Evolutionary conservation across 1,284 basidiomycete genomes (phyloP).

Genomic region (Cutaneotrichosporon spelunceum): DNA sequence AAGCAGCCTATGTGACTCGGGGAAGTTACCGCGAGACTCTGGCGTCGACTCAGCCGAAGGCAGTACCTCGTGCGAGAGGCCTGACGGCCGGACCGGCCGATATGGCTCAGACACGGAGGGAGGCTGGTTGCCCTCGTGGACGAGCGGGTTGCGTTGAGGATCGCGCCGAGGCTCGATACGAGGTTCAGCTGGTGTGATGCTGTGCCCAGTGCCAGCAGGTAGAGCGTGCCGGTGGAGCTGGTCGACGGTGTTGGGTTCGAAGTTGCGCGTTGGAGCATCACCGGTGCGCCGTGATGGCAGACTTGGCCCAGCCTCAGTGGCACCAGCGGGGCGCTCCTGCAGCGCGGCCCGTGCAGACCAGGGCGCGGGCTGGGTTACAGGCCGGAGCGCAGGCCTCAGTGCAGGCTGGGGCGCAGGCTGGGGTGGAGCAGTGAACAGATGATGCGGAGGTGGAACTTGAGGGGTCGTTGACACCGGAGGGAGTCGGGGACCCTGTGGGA

Average conservation of each 20-base stretch:
- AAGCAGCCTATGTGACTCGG: not conserved
- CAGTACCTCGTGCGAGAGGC: slow-evolving; percentile 2
- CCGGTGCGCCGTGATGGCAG: not conserved
- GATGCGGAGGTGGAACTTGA: not conserved
- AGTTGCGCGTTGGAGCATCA: not conserved
- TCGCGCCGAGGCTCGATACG: not conserved
- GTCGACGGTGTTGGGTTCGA: not conserved
- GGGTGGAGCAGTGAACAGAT: not conserved
- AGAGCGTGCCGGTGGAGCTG: not conserved
- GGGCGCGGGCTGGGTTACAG: not conserved
- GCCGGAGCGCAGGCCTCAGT: no score
- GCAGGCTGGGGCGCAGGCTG: not conserved
- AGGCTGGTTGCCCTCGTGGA: not conserved
- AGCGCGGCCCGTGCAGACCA: not conserved
- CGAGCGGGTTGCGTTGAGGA: not conserved
- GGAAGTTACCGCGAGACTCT: not conserved
- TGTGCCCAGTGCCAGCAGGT: not conserved
- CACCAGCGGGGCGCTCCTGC: not conserved
- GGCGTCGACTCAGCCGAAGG: slow-evolving; percentile 11
- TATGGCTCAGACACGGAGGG: not conserved
- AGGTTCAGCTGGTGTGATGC: not conserved
- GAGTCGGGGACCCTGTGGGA: not conserved
- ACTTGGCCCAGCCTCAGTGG: not conserved
- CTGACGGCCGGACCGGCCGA: not conserved
- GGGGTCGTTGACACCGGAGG: not conserved